Conservation (phyloP, 2,329 filamentous ascomycete species). For the Talaromyces sp. region DNA sequence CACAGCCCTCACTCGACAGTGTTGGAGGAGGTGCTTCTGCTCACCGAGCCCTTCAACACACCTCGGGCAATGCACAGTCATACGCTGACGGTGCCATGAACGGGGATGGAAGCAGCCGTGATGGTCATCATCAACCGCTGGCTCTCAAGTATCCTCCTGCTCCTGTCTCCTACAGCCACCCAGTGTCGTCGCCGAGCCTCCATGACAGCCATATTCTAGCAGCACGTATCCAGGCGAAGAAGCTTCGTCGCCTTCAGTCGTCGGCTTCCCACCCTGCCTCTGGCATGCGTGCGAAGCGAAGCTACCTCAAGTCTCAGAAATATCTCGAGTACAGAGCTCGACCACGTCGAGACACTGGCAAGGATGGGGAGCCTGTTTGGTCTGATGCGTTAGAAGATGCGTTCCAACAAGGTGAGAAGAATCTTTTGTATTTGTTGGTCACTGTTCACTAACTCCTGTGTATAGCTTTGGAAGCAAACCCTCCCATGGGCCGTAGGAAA, state of each 20-base stretch:
- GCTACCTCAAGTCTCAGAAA: constrained; percentile 38
- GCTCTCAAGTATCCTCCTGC: constrained; percentile 32
- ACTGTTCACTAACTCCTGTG: constrained; percentile 12
- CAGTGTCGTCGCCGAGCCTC: constrained; percentile 21
- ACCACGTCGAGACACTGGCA: constrained; percentile 38
- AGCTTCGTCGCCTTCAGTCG: constrained; percentile 31
- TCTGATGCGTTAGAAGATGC: constrained; percentile 43
- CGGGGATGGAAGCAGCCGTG: constrained; percentile 23
- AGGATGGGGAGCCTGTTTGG: constrained; percentile 42
- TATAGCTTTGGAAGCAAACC: constrained; percentile 48
- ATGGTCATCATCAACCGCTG: constrained; percentile 31
- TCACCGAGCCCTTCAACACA: constrained; percentile 35
- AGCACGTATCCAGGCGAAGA: constrained; percentile 29
- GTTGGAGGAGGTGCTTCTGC: constrained; percentile 18
- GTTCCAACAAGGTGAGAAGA: constrained; percentile 41
- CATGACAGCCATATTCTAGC: constrained; percentile 21
- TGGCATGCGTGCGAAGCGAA: constrained; percentile 17
- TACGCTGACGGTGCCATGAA: constrained; percentile 29
- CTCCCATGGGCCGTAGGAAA: constrained; percentile 56
- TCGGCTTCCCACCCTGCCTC: constrained; percentile 22
- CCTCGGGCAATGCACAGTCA: constrained; percentile 40
- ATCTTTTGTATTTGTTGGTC: not conserved
- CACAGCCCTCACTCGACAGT: constrained; percentile 29
- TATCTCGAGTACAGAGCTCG: constrained; percentile 41
- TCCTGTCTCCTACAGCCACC: constrained; percentile 21